phyloP scores from a whole-genome alignment of 2,329 filamentous ascomycete genomes.

The Colletotrichum sidae region DNA sequence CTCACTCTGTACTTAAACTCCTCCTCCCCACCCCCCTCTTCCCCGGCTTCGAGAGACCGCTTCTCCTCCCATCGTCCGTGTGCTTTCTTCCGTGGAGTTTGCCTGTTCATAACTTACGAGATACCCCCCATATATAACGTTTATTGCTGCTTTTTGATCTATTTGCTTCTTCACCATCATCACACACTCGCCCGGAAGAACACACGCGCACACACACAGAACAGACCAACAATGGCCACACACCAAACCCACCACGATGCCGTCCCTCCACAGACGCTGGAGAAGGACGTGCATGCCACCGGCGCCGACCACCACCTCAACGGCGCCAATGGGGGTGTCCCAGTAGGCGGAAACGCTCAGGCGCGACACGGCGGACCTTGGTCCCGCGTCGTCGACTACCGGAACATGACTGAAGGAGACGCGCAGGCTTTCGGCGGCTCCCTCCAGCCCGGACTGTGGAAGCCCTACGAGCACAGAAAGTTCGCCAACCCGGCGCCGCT shows the following conservation, averaged over 20 bases:
- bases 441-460: conserved; percentile 77
- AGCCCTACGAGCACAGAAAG: conserved; percentile 73
- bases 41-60: not conserved
- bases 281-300: conserved; percentile 37
- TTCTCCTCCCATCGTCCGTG: conserved; percentile 16
- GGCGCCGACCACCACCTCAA: conserved; percentile 32
- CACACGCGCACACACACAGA: not conserved
- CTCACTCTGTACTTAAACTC: conserved; percentile 33
- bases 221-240: conserved; percentile 31
- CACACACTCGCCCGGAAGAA: conserved; percentile 23
- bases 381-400: conserved; percentile 35
- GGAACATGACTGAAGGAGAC: conserved; percentile 33
- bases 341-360: conserved; percentile 23
- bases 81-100: conserved; percentile 26
- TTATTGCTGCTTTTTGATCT: not conserved
- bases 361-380: conserved; percentile 30
- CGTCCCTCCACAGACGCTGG: conserved; percentile 20
- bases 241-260: conserved; percentile 24
- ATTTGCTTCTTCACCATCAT: not conserved
- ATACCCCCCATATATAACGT: not conserved
- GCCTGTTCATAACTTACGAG: conserved; percentile 16
- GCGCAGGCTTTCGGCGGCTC: conserved; percentile 74
- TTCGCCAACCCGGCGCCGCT: conserved; percentile 84
- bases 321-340: conserved; percentile 23
- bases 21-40: conserved; percentile 15